Percentiles rank a stretch among this genome's conserved stretches.
phyloP scores from a whole-genome alignment of 768 basidiomycete species.

The Leccinum uliginosum region DNA sequence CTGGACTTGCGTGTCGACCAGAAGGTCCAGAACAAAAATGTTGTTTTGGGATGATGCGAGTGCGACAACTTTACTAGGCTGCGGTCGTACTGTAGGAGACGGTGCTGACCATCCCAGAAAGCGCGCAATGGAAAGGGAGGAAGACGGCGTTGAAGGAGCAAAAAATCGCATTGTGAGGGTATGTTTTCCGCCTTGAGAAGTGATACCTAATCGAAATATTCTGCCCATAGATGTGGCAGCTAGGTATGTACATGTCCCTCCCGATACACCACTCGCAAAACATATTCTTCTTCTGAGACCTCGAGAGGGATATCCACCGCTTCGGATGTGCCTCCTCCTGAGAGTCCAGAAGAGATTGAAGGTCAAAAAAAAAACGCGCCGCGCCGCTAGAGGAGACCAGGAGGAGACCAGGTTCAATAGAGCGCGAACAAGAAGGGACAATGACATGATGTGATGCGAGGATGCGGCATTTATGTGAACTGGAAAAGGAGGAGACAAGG shows the following conservation, averaged over 20 bases:
- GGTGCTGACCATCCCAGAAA: slow-evolving; percentile 40
- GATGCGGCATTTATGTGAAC: slow-evolving; percentile 45
- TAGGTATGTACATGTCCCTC: slow-evolving; percentile 38
- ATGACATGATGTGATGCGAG: slow-evolving; percentile 48
- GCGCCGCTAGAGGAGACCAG: slow-evolving; percentile 67
- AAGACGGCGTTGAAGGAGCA: slow-evolving; percentile 43
- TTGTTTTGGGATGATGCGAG: slow-evolving; percentile 51
- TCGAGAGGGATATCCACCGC: slow-evolving; percentile 43
- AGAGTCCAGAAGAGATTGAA: slow-evolving; percentile 76
- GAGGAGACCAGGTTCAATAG: slow-evolving; percentile 78
- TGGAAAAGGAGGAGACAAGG: slow-evolving; percentile 49
- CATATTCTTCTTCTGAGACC: slow-evolving; percentile 47
- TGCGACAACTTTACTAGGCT: slow-evolving; percentile 60
- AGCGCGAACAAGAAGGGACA: slow-evolving; percentile 52
- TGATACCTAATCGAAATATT: slow-evolving; percentile 59
- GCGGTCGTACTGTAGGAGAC: slow-evolving; percentile 36
- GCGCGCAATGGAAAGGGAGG: slow-evolving; percentile 40
- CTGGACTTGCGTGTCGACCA: slow-evolving; percentile 67
- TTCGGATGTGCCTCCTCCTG: slow-evolving; percentile 65
- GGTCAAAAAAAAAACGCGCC: slow-evolving; percentile 89
- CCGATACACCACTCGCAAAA: slow-evolving; percentile 47
- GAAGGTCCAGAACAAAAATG: slow-evolving; percentile 66
- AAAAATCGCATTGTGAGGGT: slow-evolving; percentile 58
- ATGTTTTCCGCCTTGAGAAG: slow-evolving; percentile 66
- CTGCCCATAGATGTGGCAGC: slow-evolving; percentile 64